Base-by-base conservation (phyloP, 2,329 filamentous ascomycete genomes). In the Cladosporium sp. region DNA sequence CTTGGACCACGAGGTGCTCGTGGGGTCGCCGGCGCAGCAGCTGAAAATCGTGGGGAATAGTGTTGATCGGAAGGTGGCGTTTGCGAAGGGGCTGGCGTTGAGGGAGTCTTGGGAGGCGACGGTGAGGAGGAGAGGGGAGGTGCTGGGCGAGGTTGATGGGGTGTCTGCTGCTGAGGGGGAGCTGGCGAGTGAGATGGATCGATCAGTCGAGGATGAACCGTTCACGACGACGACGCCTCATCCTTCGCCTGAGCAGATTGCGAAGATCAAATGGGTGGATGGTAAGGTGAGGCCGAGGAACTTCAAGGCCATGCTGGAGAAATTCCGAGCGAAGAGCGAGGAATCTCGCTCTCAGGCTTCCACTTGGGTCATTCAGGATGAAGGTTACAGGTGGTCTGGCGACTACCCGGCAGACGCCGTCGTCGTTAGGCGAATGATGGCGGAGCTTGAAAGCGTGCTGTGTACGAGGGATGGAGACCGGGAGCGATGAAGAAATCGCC, bases 31-130 rank as follows among this genome's bases (percentile, higher is more conserved):
- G 0, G 9, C 35, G 0, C 71, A 82, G 1, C 84, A 88, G 62
- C 83, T 80, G 71, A 79, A 76, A 51, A 80, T 88, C 16, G 74
- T 91, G 0, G 89, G 89, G 0, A 95, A 95, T 66, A 87, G 84
- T 28, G 88, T 95, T 0, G 81, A 87, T 2, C 73, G 87, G 8
- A 79, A 81, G 19, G 79, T 88, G 1, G 80, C 86, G 0, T 67
- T 89, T 14, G 81, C 82, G 0, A 65, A 90, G 1, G 88, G 88
- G 0, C 62, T 87, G 4, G 72, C 76, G 9, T 70, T 90, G 10
- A 73, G 84, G 7, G 77, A 84, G 56, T 84, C 84, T 0, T 82
- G 71, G 72, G 35, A 52, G 14, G 28, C 13, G 3, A 45, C 43
- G 7, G 5, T 46, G 4, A 46, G 41, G 19, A 11, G 37, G 34